Conservation (phyloP, 2,329 filamentous ascomycete genomes). For the Trichoderma sp. region DNA sequence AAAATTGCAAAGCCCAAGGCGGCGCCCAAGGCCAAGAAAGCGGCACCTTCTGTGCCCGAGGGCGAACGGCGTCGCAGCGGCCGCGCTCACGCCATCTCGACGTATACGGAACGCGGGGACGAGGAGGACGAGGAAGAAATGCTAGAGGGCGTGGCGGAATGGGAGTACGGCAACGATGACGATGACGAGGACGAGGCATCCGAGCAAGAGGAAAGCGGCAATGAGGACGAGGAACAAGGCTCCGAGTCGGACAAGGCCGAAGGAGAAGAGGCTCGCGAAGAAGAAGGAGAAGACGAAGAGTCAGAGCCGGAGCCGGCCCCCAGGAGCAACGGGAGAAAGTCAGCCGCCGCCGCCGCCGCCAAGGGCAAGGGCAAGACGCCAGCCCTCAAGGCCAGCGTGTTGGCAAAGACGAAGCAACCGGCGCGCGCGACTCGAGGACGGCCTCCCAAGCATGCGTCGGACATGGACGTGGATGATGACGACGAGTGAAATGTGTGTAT, state of each 20-base stretch:
- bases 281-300: conserved; percentile 33
- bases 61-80: conserved; percentile 60
- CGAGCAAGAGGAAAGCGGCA: conserved; percentile 27
- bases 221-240: conserved; percentile 26
- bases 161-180: conserved; percentile 50
- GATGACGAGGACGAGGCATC: conserved; percentile 30
- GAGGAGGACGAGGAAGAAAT: conserved; percentile 64
- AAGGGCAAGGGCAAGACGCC: conserved; percentile 34
- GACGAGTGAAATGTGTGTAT: conserved; percentile 25
- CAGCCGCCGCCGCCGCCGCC: conserved; percentile 19
- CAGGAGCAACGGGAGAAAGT: conserved; percentile 36
- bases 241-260: conserved; percentile 28
- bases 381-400: conserved; percentile 35
- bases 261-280: conserved; percentile 31
- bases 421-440: conserved; percentile 35
- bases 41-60: conserved; percentile 38
- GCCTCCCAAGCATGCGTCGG: conserved; percentile 36
- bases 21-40: conserved; percentile 36
- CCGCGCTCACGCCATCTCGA: conserved; percentile 51
- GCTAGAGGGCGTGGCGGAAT: conserved; percentile 61
- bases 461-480: conserved; percentile 44
- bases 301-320: conserved; percentile 30
- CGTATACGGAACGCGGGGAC: conserved; percentile 60
- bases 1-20: conserved; percentile 41
- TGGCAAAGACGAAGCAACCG: conserved; percentile 32